Conservation (phyloP, 1,284 basidiomycete species). For the Porogramme epimiltina region DNA sequence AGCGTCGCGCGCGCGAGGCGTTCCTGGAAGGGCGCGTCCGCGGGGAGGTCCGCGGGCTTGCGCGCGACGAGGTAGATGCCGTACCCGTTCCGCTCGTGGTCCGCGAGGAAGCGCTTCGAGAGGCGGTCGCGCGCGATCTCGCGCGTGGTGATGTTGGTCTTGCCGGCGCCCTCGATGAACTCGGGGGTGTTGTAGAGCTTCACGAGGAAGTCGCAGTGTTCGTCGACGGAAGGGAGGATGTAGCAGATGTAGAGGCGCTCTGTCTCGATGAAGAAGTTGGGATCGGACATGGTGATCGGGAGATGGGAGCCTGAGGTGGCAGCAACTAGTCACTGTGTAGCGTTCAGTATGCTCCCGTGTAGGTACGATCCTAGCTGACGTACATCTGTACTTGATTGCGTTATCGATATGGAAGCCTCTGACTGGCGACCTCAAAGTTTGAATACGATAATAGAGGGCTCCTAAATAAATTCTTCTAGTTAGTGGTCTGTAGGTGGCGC, state of each 20-base stretch:
- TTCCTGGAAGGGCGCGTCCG: slow-evolving; percentile 4
- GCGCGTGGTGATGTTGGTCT: not conserved
- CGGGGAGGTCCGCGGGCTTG: not conserved
- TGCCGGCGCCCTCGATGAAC: slow-evolving; percentile 1
- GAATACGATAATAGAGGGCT: too few relatives aligned
- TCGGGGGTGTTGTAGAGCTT: slow-evolving; percentile 9
- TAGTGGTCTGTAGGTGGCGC: too few relatives aligned
- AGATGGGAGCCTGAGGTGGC: not conserved
- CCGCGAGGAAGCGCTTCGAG: not conserved
- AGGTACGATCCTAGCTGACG: too few relatives aligned
- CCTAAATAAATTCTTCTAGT: too few relatives aligned
- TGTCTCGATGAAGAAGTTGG: slow-evolving; percentile 8
- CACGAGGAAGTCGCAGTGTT: slow-evolving; percentile 11
- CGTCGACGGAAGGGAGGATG: slow-evolving; percentile 1
- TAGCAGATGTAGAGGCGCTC: slow-evolving; percentile 6
- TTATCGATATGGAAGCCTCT: too few relatives aligned
- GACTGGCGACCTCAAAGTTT: too few relatives aligned
- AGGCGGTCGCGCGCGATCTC: slow-evolving; percentile 2
- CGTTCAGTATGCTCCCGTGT: too few relatives aligned
- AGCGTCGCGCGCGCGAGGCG: slow-evolving; percentile 3
- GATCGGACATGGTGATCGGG: not conserved
- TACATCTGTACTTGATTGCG: too few relatives aligned
- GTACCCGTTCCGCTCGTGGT: slow-evolving; percentile 7
- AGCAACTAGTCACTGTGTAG: too few relatives aligned
- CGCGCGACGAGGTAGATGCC: slow-evolving; percentile 4